A percentile compares a stretch with the other conserved stretches of the same genome.
phyloP scores from a whole-genome alignment of 1,139 yeast species.

The Trichomonascaceae sp. region DNA sequence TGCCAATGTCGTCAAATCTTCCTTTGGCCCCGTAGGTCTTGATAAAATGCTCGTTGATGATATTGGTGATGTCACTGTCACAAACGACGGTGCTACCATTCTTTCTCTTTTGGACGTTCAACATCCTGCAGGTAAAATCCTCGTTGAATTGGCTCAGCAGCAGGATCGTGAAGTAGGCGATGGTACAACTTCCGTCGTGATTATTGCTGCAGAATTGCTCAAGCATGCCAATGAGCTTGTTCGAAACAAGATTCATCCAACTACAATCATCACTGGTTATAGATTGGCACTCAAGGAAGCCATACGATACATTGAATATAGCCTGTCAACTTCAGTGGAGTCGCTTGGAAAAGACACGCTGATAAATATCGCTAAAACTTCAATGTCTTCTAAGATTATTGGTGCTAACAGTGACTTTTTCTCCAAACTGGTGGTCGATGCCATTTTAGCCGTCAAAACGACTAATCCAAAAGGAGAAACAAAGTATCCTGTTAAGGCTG shows the following conservation, averaged over 20 bases:
- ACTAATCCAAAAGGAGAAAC: slow-evolving; percentile 81
- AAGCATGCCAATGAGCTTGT: slow-evolving; percentile 93
- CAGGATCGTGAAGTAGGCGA: slow-evolving; percentile 99
- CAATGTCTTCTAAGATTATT: slow-evolving; percentile 94
- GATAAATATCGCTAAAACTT: slow-evolving; percentile 87
- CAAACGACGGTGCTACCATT: slow-evolving; percentile 98
- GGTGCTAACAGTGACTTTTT: slow-evolving; percentile 95
- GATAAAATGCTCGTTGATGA: slow-evolving; percentile 99
- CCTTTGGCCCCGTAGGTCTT: slow-evolving; percentile 96
- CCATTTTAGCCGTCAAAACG: slow-evolving; percentile 92
- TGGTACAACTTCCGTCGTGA: slow-evolving; percentile 87
- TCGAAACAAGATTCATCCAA: slow-evolving; percentile 90
- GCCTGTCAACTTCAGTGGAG: slow-evolving; percentile 75
- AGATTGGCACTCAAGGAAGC: slow-evolving; percentile 93
- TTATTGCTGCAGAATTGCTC: slow-evolving; percentile 86
- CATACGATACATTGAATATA: slow-evolving; percentile 78
- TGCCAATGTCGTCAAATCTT: slow-evolving; percentile 94
- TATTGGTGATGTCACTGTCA: slow-evolving; percentile 97
- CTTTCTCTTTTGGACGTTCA: slow-evolving; percentile 87
- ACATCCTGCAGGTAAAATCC: slow-evolving; percentile 97
- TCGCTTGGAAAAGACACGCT: slow-evolving; percentile 70
- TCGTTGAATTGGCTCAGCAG: slow-evolving; percentile 96
- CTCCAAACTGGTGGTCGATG: slow-evolving; percentile 86
- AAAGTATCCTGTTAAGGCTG: slow-evolving; percentile 96
- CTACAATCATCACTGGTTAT: slow-evolving; percentile 95